These are phyloP conservation scores for Fusarium luffae DNA, from an alignment of 2,329 filamentous ascomycete genomes.

Conservation along the genomic window DNA sequence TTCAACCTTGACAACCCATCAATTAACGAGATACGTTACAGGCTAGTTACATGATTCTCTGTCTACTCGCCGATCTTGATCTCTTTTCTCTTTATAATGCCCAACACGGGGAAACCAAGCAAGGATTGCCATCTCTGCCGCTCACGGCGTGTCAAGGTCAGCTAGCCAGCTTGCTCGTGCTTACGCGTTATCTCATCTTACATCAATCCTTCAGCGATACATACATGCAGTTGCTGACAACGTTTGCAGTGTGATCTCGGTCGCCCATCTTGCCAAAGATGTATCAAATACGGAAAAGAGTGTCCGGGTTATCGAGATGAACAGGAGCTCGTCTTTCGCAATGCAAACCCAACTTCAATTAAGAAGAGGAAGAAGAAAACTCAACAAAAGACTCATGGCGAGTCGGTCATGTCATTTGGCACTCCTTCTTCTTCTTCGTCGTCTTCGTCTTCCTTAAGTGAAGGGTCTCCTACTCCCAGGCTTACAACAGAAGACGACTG, in stretches of 20 bases:
- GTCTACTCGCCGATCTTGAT: background rate
- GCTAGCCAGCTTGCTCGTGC: constrained; percentile 27
- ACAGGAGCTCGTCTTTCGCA: constrained; percentile 55
- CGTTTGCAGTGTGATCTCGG: constrained; percentile 53
- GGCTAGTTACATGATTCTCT: constrained; percentile 1
- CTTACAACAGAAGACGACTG: constrained; percentile 15
- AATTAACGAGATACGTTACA: constrained; percentile 7
- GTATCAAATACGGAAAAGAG: constrained; percentile 54
- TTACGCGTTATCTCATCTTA: constrained; percentile 15
- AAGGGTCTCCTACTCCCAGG: constrained; percentile 21
- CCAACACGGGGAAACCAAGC: constrained; percentile 56
- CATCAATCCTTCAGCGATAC: background rate
- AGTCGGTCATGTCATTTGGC: constrained; percentile 16
- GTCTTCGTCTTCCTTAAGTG: constrained; percentile 11
- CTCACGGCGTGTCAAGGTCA: constrained; percentile 55
- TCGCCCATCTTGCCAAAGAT: constrained; percentile 54
- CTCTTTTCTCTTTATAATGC: constrained; percentile 45
- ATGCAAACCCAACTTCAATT: constrained; percentile 45
- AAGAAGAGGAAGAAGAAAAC: constrained; percentile 49
- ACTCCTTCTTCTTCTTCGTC: background rate
- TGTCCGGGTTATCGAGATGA: constrained; percentile 56
- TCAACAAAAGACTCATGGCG: constrained; percentile 19
- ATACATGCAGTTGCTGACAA: constrained; percentile 13
- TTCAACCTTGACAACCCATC: constrained; percentile 33
- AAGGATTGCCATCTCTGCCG: constrained; percentile 56